These are phyloP conservation scores for Closterium sp. DNA, from an alignment of 139 green algal genomes.

Conservation along the genomic window DNA sequence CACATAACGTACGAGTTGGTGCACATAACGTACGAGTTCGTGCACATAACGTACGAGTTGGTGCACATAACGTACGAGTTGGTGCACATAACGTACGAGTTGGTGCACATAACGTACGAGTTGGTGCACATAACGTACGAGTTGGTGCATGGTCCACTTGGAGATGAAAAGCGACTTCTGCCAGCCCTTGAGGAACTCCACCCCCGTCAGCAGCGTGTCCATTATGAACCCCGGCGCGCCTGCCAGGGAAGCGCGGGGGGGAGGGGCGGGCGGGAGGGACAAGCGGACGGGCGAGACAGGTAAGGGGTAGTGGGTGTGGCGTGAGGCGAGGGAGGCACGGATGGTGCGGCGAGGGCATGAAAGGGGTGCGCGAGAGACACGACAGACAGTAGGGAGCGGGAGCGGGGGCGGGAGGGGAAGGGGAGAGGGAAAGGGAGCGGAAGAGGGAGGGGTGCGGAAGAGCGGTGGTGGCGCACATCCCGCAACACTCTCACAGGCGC, in stretches of 20 bases:
- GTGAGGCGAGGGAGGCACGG: not conserved
- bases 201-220: conserved; percentile 58
- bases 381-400: no score
- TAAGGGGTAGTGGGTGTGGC: not conserved
- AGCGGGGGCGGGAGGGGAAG: no score
- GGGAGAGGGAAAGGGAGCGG: no score
- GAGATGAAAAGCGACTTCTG: conserved; percentile 37
- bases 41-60: no score
- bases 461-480: no score
- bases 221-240: conserved; percentile 56
- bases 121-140: conserved; percentile 36
- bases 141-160: conserved; percentile 53
- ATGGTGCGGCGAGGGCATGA: not conserved
- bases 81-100: no score
- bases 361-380: not conserved
- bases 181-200: conserved; percentile 57
- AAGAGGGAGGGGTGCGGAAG: no score
- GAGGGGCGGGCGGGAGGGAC: no score
- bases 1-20: not conserved
- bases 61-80: no score
- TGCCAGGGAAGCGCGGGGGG: not conserved
- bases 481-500: no score
- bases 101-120: conserved; percentile 11
- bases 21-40: no score
- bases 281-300: not conserved